Base-by-base conservation (phyloP, 257 asterid genomes). In the Orobanche coerulescens region DNA sequence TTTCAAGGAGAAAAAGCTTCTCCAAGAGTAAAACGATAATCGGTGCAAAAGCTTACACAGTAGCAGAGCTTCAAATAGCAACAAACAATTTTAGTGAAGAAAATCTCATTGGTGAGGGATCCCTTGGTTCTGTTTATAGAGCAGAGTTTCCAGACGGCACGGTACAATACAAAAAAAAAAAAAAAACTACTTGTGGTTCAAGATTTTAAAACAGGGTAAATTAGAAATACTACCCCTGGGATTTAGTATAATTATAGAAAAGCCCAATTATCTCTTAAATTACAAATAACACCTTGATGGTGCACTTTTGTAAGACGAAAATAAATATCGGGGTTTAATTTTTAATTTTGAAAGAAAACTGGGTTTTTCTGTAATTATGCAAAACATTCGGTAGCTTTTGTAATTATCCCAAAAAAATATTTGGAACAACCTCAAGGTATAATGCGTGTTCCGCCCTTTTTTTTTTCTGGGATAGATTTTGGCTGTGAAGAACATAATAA, bases 81-180 rank as follows among this genome's bases (percentile, higher is more conserved):
- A 93, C 98, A 64, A 83, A 73, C 75, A 73, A 76, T 78, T 93
- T 93, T 69, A 74, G 88, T 72, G 77, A 77, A 61, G 85, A 69
- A 30, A 79, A 84, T 65, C 75, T 81, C 20, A 76, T 93, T 62
- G 98, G 95, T 61, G 79, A 83, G 73, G 98, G 97, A 65, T 88
- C 95, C 54, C 90, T 93, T 52, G 97, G 97, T 59, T 74, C 89
- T 16, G 95, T 93, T 55, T 84, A 86, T 48, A 84, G 84, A 75
- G 98, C 91, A 52, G 88, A 86, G 64, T 78, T 89, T 67, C 87
- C 91, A 7, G 91, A 93, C 78, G 97, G 95, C 67, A 70, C 55
- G 84, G 96, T 88, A 81, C 42, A 5, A 55, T 53, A 28, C n/a
- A n/a, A n/a, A n/a, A n/a, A n/a, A n/a, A n/a, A n/a, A n/a, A n/a